Evolutionary conservation across 148 eudicot species (phyloP), one percentile per base, ranked within the genome.

Genomic region (Rhododendron kiyosumense): DNA sequence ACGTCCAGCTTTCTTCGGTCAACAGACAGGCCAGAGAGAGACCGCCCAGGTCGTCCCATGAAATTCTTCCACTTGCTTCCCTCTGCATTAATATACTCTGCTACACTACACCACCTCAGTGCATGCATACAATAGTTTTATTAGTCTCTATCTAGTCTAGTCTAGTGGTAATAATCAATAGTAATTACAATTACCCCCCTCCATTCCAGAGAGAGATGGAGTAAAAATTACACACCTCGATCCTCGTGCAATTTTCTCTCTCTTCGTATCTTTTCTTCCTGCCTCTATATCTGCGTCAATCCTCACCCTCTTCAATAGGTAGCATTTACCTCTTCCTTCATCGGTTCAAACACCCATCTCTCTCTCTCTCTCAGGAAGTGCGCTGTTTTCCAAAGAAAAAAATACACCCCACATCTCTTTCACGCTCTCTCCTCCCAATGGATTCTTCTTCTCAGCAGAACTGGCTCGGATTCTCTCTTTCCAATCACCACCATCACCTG

Each of bases 381-480:
- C 85, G 85, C 87, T 75, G 75, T 82, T 85, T 88, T 82, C 85
- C 89, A 61, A 85, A 82, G 87, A 88, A 8, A 63, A 22, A 63
- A n/a, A 63, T 7, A 6, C 7, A 26, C 15, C 15, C 5, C 81
- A 57, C 76, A 79, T 84, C 89, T 84, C 48, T 81, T 79, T 81
- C 84, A 81, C 36, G 83, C 84, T 24, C 30, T 63, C 26, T 61
- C 71, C 30, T 63, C 30, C 28, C 71, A 63, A 87, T 87, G 89
- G 89, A 87, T 89, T 81, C 90, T 87, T 81, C 88, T 69, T 69
- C 75, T 28, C 75, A 88, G 75, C 75, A 88, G 79, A 89, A 85
- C 85, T 91, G 91, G 91, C 91, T 91, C 34, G 89, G 85, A 43
- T 89, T 91, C 89, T 91, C 91, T 65, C 92, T 89, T 85, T 90